phyloP scores from a whole-genome alignment of 257 asterid genomes.

The Haberlea rhodopensis region DNA sequence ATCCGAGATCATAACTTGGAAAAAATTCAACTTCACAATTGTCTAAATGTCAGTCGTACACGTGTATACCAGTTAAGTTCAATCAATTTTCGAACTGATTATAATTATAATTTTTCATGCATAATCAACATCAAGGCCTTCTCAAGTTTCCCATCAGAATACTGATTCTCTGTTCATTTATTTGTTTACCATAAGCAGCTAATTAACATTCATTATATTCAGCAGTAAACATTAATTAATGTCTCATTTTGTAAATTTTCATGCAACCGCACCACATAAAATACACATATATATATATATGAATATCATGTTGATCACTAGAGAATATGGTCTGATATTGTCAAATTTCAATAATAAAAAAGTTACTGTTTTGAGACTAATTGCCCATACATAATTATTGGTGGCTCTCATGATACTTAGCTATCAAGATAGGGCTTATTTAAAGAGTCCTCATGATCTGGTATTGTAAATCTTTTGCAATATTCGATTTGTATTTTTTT shows the following conservation, averaged over 20 bases:
- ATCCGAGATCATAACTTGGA: slow-evolving; percentile 15
- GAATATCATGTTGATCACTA: neutral
- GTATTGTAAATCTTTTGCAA: neutral
- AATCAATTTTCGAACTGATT: no score
- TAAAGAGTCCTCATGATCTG: slow-evolving; percentile 22
- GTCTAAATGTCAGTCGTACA: no score
- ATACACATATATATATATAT: neutral
- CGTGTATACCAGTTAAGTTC: no score
- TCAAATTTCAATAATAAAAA: neutral
- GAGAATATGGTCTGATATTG: neutral
- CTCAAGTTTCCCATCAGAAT: neutral
- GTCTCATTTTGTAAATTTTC: no score
- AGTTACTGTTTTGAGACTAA: slow-evolving; percentile 27
- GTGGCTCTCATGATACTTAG: slow-evolving; percentile 9
- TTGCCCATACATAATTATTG: slow-evolving; percentile 35
- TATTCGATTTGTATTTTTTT: neutral
- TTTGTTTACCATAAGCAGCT: no score
- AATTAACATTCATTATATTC: no score
- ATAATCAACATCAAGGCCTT: no score
- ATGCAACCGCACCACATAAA: neutral
- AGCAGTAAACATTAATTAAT: no score
- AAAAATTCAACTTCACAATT: neutral
- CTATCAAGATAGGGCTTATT: slow-evolving; percentile 24
- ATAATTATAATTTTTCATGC: no score
- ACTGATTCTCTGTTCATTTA: no score